Percentiles rank a stretch among this genome's conserved stretches.
Evolutionary conservation across 768 basidiomycete species (phyloP).

Genomic region (Hirschioporus abietinus): DNA sequence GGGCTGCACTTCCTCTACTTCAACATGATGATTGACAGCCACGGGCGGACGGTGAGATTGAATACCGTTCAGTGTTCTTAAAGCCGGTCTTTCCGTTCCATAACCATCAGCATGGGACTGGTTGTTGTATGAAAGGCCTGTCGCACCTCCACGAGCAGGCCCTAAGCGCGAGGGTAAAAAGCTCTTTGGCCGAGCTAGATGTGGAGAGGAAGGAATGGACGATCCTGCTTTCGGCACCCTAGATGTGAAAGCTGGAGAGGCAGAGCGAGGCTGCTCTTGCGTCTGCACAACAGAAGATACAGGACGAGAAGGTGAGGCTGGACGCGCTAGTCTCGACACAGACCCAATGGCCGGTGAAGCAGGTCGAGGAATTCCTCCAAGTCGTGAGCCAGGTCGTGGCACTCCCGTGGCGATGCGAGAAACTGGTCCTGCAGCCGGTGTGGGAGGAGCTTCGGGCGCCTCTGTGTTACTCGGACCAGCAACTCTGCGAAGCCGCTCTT

Average conservation of each 20-base stretch:
- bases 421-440: slow-evolving; percentile 40
- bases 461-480: slow-evolving; percentile 45
- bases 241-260: slow-evolving; percentile 30
- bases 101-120: slow-evolving; percentile 17
- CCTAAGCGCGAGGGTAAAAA: slow-evolving; percentile 18
- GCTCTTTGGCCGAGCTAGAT: slow-evolving; percentile 27
- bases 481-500: slow-evolving; percentile 83
- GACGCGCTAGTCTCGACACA: slow-evolving; percentile 36
- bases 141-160: slow-evolving; percentile 1
- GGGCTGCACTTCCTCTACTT: slow-evolving; percentile 29
- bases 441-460: slow-evolving; percentile 27
- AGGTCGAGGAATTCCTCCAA: slow-evolving; percentile 41
- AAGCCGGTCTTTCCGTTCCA: not conserved
- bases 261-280: slow-evolving; percentile 35
- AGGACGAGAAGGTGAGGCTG: slow-evolving; percentile 35
- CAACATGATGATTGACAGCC: slow-evolving; percentile 21
- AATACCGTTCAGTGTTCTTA: not conserved
- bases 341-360: slow-evolving; percentile 39
- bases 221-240: slow-evolving; percentile 27
- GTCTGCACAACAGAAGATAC: slow-evolving; percentile 32
- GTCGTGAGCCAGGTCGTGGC: slow-evolving; percentile 37
- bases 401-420: slow-evolving; percentile 45
- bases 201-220: not conserved
- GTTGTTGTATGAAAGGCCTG: not conserved
- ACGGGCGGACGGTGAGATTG: slow-evolving; percentile 14